Evolutionary conservation across 805 yeast species (phyloP), one percentile per base, ranked within the genome.

Genomic region (Ogataea wickerhamii): DNA sequence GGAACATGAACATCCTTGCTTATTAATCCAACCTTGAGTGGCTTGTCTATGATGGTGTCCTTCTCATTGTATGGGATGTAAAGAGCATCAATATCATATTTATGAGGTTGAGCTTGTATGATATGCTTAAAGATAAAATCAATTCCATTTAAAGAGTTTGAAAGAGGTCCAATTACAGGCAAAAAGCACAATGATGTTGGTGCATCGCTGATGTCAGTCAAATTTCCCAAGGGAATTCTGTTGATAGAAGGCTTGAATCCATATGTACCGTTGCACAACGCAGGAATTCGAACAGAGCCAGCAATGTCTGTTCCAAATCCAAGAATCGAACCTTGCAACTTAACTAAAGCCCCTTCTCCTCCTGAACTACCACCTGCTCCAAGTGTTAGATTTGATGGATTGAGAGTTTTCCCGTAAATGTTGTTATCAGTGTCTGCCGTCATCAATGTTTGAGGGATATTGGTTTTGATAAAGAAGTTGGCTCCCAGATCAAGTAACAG

Each of bases 291-390:
- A 31, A 78, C 69, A 14, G 77, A 69, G 0, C 84, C 84, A 37
- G 82, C 84, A 41, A 78, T 73, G 48, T 78, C 84, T 11, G 80
- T 71, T 6, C 82, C 82, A 29, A 76, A 59, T 4, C 82, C 86
- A 27, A 78, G 45, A 1, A 72, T 68, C 8, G 80, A 70, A 5
- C 78, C 82, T 34, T 68, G 70, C 52, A 71, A 63, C 1, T 70
- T 76, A 27, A 75, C 66, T 35, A 75, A 51, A 0, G 80, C 73
- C 37, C 80, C 79, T 55, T 78, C 83, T 32, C 84, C 84, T 14
- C 80, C 77, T 5, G 79, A 71, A 2, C 79, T 71, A 7, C 84
- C 84, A 41, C 82, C 82, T 4, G 77, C 69, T 12, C 78, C 67
- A 42, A 76, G 63, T 18, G 64, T 56, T 31, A 73, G 59, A 45